These are phyloP conservation scores for Magnaporthiopsis poae DNA, from an alignment of 2,329 filamentous ascomycete species.

Conservation along the genomic window DNA sequence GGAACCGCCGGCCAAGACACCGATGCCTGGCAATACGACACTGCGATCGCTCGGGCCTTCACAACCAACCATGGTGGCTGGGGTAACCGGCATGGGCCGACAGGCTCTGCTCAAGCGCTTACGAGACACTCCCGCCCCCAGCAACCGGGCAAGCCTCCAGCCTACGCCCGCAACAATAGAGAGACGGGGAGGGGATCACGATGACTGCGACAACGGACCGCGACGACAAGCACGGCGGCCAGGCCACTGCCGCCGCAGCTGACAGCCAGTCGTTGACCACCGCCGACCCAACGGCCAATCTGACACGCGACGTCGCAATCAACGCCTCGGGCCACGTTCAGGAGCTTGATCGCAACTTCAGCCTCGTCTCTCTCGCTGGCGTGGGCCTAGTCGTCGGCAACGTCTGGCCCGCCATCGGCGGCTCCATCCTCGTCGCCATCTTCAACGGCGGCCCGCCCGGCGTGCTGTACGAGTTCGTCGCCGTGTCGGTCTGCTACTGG, in stretches of 20 bases:
- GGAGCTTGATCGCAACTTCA: constrained; percentile 21
- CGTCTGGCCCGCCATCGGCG: constrained; percentile 34
- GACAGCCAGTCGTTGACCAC: background rate
- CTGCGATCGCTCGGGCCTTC: background rate
- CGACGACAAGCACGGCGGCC: background rate
- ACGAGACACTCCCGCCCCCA: background rate
- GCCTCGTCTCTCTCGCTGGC: constrained; percentile 30
- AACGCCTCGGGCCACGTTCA: constrained; percentile 4
- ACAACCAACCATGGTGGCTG: background rate
- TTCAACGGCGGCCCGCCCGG: constrained; percentile 53
- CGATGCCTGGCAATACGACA: background rate
- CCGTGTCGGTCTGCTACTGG: constrained; percentile 43
- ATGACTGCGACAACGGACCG: background rate
- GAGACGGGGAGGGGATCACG: background rate
- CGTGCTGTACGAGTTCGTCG: constrained; percentile 45
- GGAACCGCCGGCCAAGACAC: background rate
- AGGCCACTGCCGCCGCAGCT: too few species aligned
- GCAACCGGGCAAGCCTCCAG: background rate
- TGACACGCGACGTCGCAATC: background rate
- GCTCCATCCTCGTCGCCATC: constrained; percentile 39
- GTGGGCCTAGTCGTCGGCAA: constrained; percentile 33
- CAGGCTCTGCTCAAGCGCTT: too few species aligned
- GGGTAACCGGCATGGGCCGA: too few species aligned
- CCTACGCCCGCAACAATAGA: background rate
- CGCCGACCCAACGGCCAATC: background rate